Base-by-base conservation (phyloP, 1,284 basidiomycete species). In the Volvariella volvacea region DNA sequence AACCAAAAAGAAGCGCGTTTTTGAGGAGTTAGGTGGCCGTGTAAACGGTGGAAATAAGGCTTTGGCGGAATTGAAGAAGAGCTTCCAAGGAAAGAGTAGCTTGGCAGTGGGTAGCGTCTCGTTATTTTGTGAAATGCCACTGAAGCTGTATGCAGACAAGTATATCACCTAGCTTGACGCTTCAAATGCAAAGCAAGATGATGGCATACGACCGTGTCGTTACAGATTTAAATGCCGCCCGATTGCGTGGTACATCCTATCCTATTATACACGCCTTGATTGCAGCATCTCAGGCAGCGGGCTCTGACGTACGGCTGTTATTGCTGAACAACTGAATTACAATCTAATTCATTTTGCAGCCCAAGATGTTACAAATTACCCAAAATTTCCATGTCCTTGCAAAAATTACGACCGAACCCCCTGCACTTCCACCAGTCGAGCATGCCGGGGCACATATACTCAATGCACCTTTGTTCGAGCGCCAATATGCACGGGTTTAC, bases 101-200 rank as follows among this genome's bases (percentile, higher is more conserved):
- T 61, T 83, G 20, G 63, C 72, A 20, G 81, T 81, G 52, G 57
- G 74, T 70, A 21, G 21, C 19, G 7, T 33, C 22, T 49, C 4
- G 32, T 41, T 17, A 25, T 36, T 19, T 40, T 41, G 21, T 22
- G 19, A 20, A 40, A 19, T 41, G 21, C 33, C 14, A 38, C 40
- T 22, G 42, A 38, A 36, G 32, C 20, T 15, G 28, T 46, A 43
- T 20, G 6, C 50, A 79, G 74, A 61, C 73, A 32, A 74, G 72
- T 54, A 65, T 68, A 15, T 66, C 72, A 2, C 76, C 81, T 0
- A 76, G 71, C 48, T 66, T 82, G 17, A 80, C 73, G 16, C 62
- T 88, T 41, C 82, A 88, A 54, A 85, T 91, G 77, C 93, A 95
- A 65, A 84, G 78, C 61, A 92, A 92, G 66, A 94, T 95, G 91